These are phyloP conservation scores for Cyclotella kingstonii DNA, from an alignment of 108 stramenopile species.

Conservation along the genomic window DNA sequence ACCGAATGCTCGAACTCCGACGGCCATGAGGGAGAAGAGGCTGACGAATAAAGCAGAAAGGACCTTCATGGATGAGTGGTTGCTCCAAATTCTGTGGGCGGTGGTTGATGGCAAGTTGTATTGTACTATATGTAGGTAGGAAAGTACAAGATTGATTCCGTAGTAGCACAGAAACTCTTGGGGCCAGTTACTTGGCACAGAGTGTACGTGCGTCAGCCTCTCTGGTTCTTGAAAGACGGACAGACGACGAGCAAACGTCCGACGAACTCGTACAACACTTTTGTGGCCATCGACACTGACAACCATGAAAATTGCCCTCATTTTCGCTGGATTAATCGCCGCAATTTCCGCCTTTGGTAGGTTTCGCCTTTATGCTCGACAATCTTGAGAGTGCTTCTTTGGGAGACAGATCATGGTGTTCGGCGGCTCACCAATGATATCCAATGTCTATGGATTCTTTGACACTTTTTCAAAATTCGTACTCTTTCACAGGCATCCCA, in stretches of 20 bases:
- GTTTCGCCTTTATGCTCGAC: constrained; percentile 12
- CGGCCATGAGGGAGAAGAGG: constrained; percentile 56
- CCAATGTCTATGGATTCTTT: too few species aligned
- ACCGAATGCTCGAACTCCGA: constrained; percentile 78
- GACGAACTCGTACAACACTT: too few species aligned
- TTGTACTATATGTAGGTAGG: not conserved
- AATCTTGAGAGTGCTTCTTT: too few species aligned
- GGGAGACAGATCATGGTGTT: too few species aligned
- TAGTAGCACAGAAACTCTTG: too few species aligned
- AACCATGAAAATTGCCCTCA: constrained; percentile 59
- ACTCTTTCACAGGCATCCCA: constrained; percentile 16
- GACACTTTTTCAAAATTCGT: too few species aligned
- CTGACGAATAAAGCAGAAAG: constrained; percentile 57
- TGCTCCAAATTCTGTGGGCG: not conserved
- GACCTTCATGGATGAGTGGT: constrained; percentile 56
- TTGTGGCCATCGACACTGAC: not conserved
- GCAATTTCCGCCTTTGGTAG: constrained; percentile 73
- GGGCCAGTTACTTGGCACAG: too few species aligned
- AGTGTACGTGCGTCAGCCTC: too few species aligned
- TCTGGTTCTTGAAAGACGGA: too few species aligned
- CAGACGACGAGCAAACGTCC: too few species aligned
- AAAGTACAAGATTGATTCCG: too few species aligned
- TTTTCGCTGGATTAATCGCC: constrained; percentile 54
- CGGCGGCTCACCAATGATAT: too few species aligned
- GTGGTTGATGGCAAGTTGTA: not conserved